Percentiles rank a stretch among this genome's conserved stretches.
Conservation (phyloP, 2,329 filamentous ascomycete genomes). For the Monosporascus sp. region DNA sequence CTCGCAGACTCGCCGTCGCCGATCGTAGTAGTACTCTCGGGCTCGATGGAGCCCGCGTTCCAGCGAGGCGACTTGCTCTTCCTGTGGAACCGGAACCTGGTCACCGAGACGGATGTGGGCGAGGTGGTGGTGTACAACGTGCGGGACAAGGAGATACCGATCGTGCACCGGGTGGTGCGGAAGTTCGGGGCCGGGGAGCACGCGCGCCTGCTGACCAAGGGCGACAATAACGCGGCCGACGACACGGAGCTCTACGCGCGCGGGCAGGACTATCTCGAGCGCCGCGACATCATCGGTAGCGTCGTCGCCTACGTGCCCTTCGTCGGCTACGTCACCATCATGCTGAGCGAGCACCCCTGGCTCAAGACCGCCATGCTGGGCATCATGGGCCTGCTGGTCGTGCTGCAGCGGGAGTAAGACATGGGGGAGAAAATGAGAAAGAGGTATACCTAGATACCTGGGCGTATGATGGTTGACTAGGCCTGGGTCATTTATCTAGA, state of each 20-base stretch:
- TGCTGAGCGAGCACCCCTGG: conserved; percentile 94
- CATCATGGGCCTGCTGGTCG: conserved; percentile 89
- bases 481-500: neutral
- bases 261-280: conserved; percentile 80
- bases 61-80: conserved; percentile 73
- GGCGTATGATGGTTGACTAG: too few relatives aligned
- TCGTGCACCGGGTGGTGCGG: conserved; percentile 88
- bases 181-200: conserved; percentile 58
- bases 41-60: conserved; percentile 81
- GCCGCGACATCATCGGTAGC: conserved; percentile 88
- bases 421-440: neutral
- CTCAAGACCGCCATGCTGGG: conserved; percentile 92
- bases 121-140: conserved; percentile 71
- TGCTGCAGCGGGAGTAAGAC: conserved; percentile 78
- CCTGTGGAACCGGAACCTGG: conserved; percentile 67
- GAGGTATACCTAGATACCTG: neutral
- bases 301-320: conserved; percentile 90
- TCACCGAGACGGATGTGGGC: conserved; percentile 51
- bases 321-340: conserved; percentile 94
- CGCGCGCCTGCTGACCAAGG: conserved; percentile 86
- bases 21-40: conserved; percentile 78
- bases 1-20: conserved; percentile 69
- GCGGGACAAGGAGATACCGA: conserved; percentile 90
- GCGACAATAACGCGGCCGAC: conserved; percentile 92
- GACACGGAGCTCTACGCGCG: conserved; percentile 85